Base-by-base conservation (phyloP, 2,329 filamentous ascomycete genomes). In the Aureobasidium namibiae region DNA sequence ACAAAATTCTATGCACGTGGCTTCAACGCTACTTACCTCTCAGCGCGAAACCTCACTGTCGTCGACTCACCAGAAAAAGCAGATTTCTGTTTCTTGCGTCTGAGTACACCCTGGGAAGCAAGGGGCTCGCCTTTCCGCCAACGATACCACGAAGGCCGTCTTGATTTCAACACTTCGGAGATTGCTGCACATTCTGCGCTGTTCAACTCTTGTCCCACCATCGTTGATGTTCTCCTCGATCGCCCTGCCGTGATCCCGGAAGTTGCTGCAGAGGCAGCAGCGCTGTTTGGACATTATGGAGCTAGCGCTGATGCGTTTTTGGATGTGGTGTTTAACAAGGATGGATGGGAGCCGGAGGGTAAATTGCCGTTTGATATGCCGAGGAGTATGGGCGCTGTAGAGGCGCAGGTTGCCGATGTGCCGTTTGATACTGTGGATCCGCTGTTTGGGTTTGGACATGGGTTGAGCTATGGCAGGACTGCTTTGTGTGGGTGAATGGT, bases 241-340 rank as follows among this genome's bases (percentile, higher is more conserved):
- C n/a, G 52, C 6, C 52, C 39, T 14, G 52, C 52, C 1, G 52
- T 56, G 26, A 56, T 56, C 8, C 52, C 52, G 8, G 52, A 56
- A 7, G 29, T 56, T 34, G 38, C 39, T 1, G 13, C 44, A 23
- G 52, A 38, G 26, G 52, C 52, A 21, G 39, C 52, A 13, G 52
- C 52, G 11, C 23, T 56, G 9, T 44, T 56, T 26, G 52, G 38
- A 10, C 26, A 56, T 10, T 56, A 56, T 18, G 52, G 52, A 14
- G 52, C 52, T 26, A 56, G 52, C 21, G 52, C 34, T 5, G 52
- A 56, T n/a, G 52, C 52, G 29, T 56, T 44, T 13, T 56, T 56
- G 52, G 52, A 56, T 44, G 39, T 56, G 1, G 52, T 56, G 52
- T 56, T 56, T n/a, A 38, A 38, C 6, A 44, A 31, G n/a, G 52